Evolutionary conservation across 176 grass and related monocot species (phyloP).

Genomic region (Juncus inflexus): DNA sequence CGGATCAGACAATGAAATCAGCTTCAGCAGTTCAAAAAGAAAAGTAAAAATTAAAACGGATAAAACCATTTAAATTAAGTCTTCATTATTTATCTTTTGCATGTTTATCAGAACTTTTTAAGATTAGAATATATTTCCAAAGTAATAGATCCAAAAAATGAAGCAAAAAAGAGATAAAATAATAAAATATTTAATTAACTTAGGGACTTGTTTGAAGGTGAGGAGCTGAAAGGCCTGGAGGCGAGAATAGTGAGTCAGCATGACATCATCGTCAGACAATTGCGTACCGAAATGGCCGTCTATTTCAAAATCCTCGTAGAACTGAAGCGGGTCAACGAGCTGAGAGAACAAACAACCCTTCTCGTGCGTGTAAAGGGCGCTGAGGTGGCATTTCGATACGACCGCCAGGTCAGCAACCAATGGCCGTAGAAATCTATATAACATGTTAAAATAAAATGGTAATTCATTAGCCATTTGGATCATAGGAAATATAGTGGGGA

Average conservation of each 20-base stretch:
- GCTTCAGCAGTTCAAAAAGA: slow-evolving; percentile 67
- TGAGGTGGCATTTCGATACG: slow-evolving; percentile 22
- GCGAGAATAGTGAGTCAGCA: slow-evolving; percentile 32
- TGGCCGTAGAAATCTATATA: slow-evolving; percentile 20
- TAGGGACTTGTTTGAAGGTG: slow-evolving; percentile 87
- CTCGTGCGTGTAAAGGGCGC: slow-evolving; percentile 42
- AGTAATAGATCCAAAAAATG: neutral
- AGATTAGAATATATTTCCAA: neutral
- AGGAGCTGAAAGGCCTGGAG: slow-evolving; percentile 88
- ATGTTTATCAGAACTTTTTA: neutral
- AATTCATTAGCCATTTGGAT: too few species aligned
- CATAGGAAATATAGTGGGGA: neutral
- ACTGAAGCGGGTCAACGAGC: slow-evolving; percentile 89
- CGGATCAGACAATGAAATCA: slow-evolving; percentile 74
- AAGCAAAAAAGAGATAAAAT: neutral
- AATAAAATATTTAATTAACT: slow-evolving; percentile 56
- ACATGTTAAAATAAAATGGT: neutral
- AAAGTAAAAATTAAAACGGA: neutral
- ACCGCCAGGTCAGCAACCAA: slow-evolving; percentile 25
- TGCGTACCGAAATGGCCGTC: slow-evolving; percentile 85
- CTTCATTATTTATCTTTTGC: neutral
- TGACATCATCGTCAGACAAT: slow-evolving; percentile 68
- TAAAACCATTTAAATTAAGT: slow-evolving; percentile 14
- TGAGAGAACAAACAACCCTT: slow-evolving; percentile 91
- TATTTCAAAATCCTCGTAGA: slow-evolving; percentile 97